Evolutionary conservation across 345 rosid genomes (phyloP).

Genomic region (Sisymbrium irio): DNA sequence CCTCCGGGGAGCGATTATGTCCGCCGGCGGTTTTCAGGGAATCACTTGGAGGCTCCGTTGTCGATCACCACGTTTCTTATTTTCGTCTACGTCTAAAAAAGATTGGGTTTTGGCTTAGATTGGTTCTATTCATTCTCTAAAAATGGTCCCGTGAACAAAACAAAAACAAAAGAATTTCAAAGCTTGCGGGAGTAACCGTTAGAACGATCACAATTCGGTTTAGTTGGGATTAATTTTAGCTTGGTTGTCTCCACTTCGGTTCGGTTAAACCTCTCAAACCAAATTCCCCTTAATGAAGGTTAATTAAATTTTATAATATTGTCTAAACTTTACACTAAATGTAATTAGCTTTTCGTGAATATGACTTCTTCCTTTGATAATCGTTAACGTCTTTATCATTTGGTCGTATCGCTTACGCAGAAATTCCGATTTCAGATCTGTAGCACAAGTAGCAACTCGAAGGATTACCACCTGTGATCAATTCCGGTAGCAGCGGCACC

Average conservation of each 20-base stretch:
- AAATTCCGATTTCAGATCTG: constrained; percentile 25
- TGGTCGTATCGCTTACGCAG: constrained; percentile 3
- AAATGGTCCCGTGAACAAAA: neutral
- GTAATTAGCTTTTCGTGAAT: constrained; percentile 21
- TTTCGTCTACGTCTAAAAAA: constrained; percentile 68
- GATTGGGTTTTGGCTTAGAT: no score
- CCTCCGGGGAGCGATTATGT: constrained; percentile 48
- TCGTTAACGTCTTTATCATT: constrained; percentile 27
- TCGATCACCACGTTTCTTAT: constrained; percentile 53
- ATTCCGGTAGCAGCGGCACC: neutral
- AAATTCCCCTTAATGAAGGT: neutral
- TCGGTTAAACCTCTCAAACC: neutral
- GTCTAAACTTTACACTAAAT: constrained; percentile 23
- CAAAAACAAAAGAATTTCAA: neutral
- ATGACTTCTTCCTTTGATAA: constrained; percentile 4
- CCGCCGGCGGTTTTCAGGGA: constrained; percentile 47
- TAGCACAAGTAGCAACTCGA: neutral
- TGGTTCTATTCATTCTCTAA: neutral
- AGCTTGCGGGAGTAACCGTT: neutral
- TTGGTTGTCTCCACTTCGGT: neutral
- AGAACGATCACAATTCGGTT: neutral
- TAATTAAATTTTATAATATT: neutral
- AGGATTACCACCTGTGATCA: neutral
- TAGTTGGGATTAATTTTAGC: neutral
- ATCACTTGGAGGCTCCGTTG: constrained; percentile 51